phyloP scores from a whole-genome alignment of 192 early-diverging fungal species.

The Mortierella hygrophila region DNA sequence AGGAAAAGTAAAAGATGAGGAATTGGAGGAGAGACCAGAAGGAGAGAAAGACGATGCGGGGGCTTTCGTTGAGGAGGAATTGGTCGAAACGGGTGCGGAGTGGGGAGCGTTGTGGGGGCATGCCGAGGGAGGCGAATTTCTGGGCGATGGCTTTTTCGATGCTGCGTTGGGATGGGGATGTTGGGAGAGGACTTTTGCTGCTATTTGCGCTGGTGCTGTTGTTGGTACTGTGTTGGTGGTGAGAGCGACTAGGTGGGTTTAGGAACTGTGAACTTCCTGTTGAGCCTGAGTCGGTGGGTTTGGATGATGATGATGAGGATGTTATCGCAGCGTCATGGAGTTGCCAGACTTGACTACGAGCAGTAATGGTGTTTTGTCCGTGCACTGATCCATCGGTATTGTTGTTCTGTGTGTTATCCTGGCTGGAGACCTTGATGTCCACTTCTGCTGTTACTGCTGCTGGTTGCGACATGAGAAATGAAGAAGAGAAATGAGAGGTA shows the following conservation, averaged over 20 bases:
- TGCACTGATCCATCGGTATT: background rate
- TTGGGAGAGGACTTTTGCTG: constrained; percentile 3
- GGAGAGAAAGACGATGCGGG: constrained; percentile 58
- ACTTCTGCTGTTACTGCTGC: background rate
- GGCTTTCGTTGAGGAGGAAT: constrained; percentile 38
- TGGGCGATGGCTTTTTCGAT: constrained; percentile 51
- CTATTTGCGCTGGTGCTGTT: background rate
- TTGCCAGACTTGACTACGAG: background rate
- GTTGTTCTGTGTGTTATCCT: background rate
- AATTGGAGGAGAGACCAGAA: constrained; percentile 69
- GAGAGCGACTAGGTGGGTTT: background rate
- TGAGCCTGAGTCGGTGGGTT: background rate
- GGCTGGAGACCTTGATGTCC: background rate
- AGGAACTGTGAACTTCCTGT: background rate
- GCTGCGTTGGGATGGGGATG: constrained; percentile 37
- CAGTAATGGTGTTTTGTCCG: background rate
- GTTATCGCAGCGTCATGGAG: background rate
- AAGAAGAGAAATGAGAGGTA: background rate
- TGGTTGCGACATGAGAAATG: background rate
- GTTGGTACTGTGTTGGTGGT: background rate
- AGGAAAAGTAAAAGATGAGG: constrained; percentile 63
- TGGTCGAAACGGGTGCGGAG: constrained; percentile 24
- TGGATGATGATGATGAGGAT: background rate
- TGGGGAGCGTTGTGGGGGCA: constrained; percentile 14
- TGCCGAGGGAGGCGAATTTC: constrained; percentile 44